Percentiles rank a stretch among this genome's conserved stretches.
Conservation (phyloP, 768 basidiomycete species). For the Mycena albidolilacea region DNA sequence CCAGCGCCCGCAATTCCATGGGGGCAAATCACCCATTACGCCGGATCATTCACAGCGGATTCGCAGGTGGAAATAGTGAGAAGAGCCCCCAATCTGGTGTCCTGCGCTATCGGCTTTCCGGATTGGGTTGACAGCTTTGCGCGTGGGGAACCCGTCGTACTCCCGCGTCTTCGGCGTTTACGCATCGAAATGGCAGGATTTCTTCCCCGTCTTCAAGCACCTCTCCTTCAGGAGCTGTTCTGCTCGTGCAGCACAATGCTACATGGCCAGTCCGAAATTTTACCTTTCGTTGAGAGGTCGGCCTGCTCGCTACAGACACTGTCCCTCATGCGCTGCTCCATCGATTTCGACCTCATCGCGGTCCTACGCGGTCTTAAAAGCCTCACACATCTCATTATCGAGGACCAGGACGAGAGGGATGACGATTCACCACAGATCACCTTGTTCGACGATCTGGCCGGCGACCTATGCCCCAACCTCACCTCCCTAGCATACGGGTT, state of each 20-base stretch:
- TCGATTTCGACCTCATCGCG: background rate
- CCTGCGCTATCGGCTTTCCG: background rate
- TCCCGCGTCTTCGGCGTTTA: no score
- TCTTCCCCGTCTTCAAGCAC: background rate
- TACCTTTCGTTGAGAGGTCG: no score
- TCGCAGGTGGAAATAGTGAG: background rate
- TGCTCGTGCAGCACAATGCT: no score
- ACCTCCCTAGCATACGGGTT: no score
- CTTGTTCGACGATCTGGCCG: no score
- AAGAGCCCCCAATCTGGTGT: background rate
- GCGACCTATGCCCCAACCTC: no score
- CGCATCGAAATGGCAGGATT: background rate
- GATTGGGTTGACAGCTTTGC: no score
- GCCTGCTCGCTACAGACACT: background rate
- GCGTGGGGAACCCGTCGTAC: no score
- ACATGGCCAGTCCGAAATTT: no score
- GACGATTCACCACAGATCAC: no score
- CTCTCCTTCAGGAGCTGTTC: background rate
- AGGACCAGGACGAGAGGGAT: background rate
- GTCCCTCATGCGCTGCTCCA: background rate
- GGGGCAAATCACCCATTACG: background rate
- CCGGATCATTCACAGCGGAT: background rate
- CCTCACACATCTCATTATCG: background rate
- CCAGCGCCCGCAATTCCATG: background rate
- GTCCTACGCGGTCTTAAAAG: background rate